These are phyloP conservation scores for Decorospora gaudefroyi DNA, from an alignment of 2,329 filamentous ascomycete genomes.

Conservation along the genomic window DNA sequence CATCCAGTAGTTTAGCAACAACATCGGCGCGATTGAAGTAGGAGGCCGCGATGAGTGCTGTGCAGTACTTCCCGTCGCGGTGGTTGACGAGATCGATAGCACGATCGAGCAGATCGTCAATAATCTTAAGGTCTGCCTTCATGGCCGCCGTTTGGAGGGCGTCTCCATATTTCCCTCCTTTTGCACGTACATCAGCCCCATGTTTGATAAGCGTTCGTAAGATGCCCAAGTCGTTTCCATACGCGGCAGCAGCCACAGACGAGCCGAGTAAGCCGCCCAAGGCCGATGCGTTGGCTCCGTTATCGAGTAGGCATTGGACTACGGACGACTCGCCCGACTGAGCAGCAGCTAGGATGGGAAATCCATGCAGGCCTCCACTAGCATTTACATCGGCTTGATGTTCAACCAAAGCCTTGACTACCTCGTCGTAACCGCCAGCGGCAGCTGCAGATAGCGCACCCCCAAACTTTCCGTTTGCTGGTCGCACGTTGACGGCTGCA, in stretches of 20 bases:
- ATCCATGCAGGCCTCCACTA: slow-evolving; percentile 21
- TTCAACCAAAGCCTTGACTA: slow-evolving; percentile 20
- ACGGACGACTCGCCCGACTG: slow-evolving; percentile 9
- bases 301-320: slow-evolving; percentile 19
- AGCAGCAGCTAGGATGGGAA: slow-evolving; percentile 27
- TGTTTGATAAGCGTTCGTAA: slow-evolving; percentile 29
- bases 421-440: slow-evolving; percentile 9
- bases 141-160: slow-evolving; percentile 23
- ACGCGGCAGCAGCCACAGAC: slow-evolving; percentile 24
- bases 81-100: slow-evolving; percentile 25
- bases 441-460: slow-evolving; percentile 20
- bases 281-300: slow-evolving; percentile 18
- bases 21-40: slow-evolving; percentile 25
- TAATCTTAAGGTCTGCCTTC: slow-evolving; percentile 18
- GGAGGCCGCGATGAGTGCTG: slow-evolving; percentile 30
- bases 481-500: slow-evolving; percentile 23
- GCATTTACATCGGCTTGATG: slow-evolving; percentile 25
- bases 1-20: slow-evolving; percentile 23
- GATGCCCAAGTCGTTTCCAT: slow-evolving; percentile 17
- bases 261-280: slow-evolving; percentile 16
- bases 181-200: slow-evolving; percentile 26
- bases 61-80: slow-evolving; percentile 24
- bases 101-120: slow-evolving; percentile 21
- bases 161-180: slow-evolving; percentile 26
- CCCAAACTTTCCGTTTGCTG: slow-evolving; percentile 21